Evolutionary conservation across 1,284 basidiomycete genomes (phyloP).

Genomic region (Xerocomus amazonicus): DNA sequence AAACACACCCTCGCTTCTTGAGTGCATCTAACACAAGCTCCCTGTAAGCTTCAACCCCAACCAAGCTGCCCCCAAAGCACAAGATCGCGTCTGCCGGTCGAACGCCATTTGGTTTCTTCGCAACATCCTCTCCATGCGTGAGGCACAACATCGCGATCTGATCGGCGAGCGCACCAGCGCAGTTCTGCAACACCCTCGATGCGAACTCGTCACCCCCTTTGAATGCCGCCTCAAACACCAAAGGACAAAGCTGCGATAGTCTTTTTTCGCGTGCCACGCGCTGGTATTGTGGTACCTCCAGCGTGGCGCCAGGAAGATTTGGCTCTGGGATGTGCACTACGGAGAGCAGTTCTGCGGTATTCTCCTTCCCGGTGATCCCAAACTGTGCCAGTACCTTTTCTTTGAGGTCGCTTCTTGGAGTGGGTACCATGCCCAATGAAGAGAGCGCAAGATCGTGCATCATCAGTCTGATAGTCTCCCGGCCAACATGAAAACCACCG

Average conservation of each 20-base stretch:
- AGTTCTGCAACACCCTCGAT: constrained; percentile 49
- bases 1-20: constrained; percentile 51
- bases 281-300: constrained; percentile 34
- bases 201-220: constrained; percentile 59
- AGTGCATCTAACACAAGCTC: constrained; percentile 59
- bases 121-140: constrained; percentile 29
- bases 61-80: constrained; percentile 73
- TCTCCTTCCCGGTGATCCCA: constrained; percentile 40
- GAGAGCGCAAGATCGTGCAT: constrained; percentile 53
- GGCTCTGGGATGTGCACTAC: constrained; percentile 59
- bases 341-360: constrained; percentile 59
- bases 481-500: constrained; percentile 70
- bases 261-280: constrained; percentile 61
- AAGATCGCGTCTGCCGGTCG: constrained; percentile 55
- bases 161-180: constrained; percentile 53
- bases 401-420: constrained; percentile 38
- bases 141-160: constrained; percentile 57
- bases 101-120: constrained; percentile 39
- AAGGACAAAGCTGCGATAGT: constrained; percentile 64
- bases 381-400: constrained; percentile 51
- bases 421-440: constrained; percentile 40
- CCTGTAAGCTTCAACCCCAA: constrained; percentile 56
- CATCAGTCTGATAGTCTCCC: constrained; percentile 66
- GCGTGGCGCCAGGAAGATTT: constrained; percentile 16
- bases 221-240: constrained; percentile 72